A percentile compares a stretch with the other conserved stretches of the same genome.
phyloP scores from a whole-genome alignment of 495 filamentous ascomycete species.

The Cudoniella acicularis region DNA sequence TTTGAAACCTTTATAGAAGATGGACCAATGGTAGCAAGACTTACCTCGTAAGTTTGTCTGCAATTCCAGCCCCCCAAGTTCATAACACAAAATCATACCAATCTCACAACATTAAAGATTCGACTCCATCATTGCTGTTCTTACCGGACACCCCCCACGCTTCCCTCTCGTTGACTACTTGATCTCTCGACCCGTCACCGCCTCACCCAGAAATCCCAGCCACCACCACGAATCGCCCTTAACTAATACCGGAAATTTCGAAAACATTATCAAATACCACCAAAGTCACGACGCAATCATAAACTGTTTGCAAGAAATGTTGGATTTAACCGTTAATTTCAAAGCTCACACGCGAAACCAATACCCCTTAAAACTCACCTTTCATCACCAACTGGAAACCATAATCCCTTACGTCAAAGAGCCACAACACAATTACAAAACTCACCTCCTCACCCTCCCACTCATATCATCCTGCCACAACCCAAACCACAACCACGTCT shows the following conservation, averaged over 20 bases:
- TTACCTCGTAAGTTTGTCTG: not conserved
- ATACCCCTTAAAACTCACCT: not conserved
- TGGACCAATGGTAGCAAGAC: not conserved
- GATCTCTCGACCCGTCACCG: not conserved
- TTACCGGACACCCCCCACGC: not conserved
- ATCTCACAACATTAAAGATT: not conserved
- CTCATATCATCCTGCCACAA: not conserved
- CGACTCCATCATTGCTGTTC: not conserved
- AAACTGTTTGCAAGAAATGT: not conserved
- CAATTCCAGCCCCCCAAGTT: not conserved
- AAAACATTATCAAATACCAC: not conserved
- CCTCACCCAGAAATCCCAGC: not conserved
- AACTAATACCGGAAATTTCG: not conserved
- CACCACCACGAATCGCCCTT: not conserved
- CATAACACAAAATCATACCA: not conserved
- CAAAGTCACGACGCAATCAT: not conserved
- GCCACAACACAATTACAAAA: not conserved
- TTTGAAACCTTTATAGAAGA: not conserved
- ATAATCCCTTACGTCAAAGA: not conserved
- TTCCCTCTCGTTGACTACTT: not conserved
- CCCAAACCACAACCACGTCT: not conserved
- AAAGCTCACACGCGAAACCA: not conserved
- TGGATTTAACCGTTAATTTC: not conserved
- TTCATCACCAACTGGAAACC: not conserved
- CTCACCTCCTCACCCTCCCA: not conserved